Conservation (phyloP, 345 rosid species). For the Rhodamnia rubescens region DNA sequence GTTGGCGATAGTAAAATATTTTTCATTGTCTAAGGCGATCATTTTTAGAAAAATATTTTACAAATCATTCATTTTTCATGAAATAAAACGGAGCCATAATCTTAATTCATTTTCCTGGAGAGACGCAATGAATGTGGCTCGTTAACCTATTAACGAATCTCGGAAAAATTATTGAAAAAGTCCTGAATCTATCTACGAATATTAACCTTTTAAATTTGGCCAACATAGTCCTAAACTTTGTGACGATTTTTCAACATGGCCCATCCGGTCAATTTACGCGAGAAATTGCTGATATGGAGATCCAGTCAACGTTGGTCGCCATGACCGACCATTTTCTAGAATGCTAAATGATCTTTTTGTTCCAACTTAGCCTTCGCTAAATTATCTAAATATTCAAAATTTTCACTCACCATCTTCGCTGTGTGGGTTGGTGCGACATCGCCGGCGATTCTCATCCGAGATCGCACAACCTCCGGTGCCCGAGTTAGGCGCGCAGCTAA, state of each 20-base stretch:
- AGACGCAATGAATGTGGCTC: not conserved
- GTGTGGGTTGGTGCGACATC: too few relatives aligned
- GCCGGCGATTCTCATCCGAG: fast-evolving
- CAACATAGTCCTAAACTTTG: not conserved
- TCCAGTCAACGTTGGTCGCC: too few relatives aligned
- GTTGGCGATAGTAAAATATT: too few relatives aligned
- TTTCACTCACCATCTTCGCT: too few relatives aligned
- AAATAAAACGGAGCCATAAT: too few relatives aligned
- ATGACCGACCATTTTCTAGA: fast-evolving
- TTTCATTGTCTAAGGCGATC: too few relatives aligned
- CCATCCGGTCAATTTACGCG: not conserved
- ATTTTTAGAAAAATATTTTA: too few relatives aligned
- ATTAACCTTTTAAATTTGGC: not conserved
- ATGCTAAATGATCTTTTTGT: not conserved
- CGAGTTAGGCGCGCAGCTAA: not conserved
- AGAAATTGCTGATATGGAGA: not conserved
- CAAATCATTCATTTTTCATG: too few relatives aligned
- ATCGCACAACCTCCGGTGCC: not conserved
- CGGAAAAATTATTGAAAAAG: not conserved
- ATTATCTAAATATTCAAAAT: not conserved
- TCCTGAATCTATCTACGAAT: not conserved
- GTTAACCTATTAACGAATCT: not conserved
- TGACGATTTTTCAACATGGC: too few relatives aligned
- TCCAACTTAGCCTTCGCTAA: not conserved
- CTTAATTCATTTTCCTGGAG: too few relatives aligned